phyloP scores from a whole-genome alignment of 192 early-diverging fungal genomes.

The Umbelopsis sp. region DNA sequence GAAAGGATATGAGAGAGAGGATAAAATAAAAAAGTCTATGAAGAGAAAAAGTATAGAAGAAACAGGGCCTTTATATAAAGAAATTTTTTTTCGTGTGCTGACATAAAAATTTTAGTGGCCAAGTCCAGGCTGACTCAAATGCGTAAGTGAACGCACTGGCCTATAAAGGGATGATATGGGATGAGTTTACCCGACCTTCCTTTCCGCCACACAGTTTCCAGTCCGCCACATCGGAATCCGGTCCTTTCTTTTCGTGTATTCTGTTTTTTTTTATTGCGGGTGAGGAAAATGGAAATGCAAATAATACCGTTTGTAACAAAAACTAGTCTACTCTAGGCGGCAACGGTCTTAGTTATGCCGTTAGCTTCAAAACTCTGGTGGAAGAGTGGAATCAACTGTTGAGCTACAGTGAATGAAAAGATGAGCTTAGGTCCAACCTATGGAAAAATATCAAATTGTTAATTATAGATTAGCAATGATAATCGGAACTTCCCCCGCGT shows the following conservation, averaged over 20 bases:
- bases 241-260: neutral
- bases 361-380: slow-evolving; percentile 28
- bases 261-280: neutral
- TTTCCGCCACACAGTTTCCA: neutral
- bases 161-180: neutral
- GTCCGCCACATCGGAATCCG: neutral
- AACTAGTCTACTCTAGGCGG: neutral
- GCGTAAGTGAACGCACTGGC: neutral
- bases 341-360: slow-evolving; percentile 5
- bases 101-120: too few species aligned
- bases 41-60: neutral
- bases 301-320: neutral
- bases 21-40: neutral
- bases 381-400: slow-evolving; percentile 88
- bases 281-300: neutral
- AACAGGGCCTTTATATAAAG: neutral
- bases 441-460: slow-evolving; percentile 38
- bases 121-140: neutral
- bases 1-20: neutral
- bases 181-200: neutral
- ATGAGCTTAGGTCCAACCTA: slow-evolving; percentile 91
- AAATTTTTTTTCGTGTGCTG: neutral
- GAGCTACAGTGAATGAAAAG: slow-evolving; percentile 96
- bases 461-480: slow-evolving; percentile 38
- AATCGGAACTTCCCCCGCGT: slow-evolving; percentile 9